Evolutionary conservation across 2,329 filamentous ascomycete species (phyloP).

Genomic region (Claviceps maximensis): DNA sequence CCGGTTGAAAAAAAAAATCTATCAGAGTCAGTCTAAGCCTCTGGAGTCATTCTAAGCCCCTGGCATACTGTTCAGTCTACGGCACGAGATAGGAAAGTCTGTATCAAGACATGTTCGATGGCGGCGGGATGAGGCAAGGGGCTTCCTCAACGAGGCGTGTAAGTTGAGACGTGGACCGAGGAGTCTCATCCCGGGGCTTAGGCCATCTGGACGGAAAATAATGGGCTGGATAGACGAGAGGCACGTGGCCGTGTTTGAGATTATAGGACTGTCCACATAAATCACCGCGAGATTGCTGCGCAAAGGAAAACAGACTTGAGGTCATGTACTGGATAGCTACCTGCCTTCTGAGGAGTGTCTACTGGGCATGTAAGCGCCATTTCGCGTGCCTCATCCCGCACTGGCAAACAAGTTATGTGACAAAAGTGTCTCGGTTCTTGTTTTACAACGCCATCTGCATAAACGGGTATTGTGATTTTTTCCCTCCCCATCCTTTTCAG

Average conservation of each 20-base stretch:
- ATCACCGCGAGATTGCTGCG: neutral
- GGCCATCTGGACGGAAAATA: neutral
- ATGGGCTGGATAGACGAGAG: neutral
- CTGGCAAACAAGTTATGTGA: conserved; percentile 15
- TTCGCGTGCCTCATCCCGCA: neutral
- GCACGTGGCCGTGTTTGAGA: neutral
- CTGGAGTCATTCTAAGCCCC: neutral
- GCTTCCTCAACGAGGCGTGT: neutral
- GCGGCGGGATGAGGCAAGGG: too few species aligned
- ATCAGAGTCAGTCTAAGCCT: too few species aligned
- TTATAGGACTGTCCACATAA: neutral
- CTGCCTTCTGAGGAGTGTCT: too few species aligned
- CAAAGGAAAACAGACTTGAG: too few species aligned
- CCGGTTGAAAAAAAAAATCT: too few species aligned
- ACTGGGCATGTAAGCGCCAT: neutral
- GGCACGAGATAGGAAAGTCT: too few species aligned
- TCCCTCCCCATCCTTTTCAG: too few species aligned
- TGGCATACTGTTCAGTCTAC: neutral
- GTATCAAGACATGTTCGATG: neutral
- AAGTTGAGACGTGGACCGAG: neutral
- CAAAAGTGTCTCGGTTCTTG: conserved; percentile 23
- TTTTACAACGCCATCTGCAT: conserved; percentile 12
- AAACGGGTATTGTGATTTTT: too few species aligned
- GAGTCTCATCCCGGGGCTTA: conserved; percentile 6
- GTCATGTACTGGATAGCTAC: too few species aligned